phyloP scores from a whole-genome alignment of 257 asterid genomes.

The Rubia yunnanensis region DNA sequence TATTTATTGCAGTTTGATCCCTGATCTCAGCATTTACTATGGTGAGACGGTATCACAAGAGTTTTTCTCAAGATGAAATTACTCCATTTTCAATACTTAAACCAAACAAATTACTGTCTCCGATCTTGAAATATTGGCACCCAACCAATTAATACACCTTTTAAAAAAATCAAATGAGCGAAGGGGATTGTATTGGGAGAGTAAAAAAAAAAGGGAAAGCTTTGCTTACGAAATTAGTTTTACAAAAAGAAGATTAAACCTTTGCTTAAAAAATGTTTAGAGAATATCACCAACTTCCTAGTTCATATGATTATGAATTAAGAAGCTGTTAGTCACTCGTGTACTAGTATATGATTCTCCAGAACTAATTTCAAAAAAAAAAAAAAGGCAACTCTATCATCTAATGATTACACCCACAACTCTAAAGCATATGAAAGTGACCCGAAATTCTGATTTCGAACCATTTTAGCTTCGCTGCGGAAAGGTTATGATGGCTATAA shows the following conservation, averaged over 20 bases:
- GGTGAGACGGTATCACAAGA: too few relatives aligned
- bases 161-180: too few relatives aligned
- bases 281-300: background rate
- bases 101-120: too few relatives aligned
- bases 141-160: too few relatives aligned
- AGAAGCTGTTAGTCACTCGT: background rate
- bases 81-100: too few relatives aligned
- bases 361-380: conserved; percentile 5
- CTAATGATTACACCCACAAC: conserved; percentile 47
- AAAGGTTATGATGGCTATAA: conserved; percentile 26
- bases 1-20: too few relatives aligned
- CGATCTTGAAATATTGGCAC: too few relatives aligned
- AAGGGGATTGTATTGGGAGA: too few relatives aligned
- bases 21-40: too few relatives aligned
- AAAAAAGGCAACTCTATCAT: conserved; percentile 8
- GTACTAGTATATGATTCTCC: background rate
- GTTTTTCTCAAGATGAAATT: too few relatives aligned
- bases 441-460: conserved; percentile 12
- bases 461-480: conserved; percentile 17
- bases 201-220: background rate
- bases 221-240: background rate
- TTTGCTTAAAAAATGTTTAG: background rate
- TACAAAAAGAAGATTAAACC: background rate
- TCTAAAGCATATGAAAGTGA: conserved; percentile 24
- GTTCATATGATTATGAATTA: background rate